Base-by-base conservation (phyloP, 2,329 filamentous ascomycete species). In the Camillea tinctor region DNA sequence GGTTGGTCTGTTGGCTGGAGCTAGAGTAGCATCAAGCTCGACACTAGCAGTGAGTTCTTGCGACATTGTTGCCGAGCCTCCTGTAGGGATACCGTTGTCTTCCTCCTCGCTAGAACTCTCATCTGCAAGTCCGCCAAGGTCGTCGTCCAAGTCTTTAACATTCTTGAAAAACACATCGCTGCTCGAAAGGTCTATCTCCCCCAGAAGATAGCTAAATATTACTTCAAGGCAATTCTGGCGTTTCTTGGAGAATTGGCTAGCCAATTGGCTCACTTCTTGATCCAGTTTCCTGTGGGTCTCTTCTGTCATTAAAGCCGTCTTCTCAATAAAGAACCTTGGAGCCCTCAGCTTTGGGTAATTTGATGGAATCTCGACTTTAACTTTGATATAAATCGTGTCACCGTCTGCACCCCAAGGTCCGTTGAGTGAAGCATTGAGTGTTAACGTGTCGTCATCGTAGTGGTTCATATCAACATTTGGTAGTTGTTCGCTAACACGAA, bases 61-160 rank as follows among this genome's bases (percentile, higher is more conserved):
- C 6, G 85, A 88, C 82, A 88, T 84, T 57, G 83, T 81, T 13
- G 80, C 82, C 8, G 82, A 84, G 19, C 80, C 81, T 3, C 81
- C 81, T 1, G 80, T 72, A 0, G 80, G 79, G 11, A 84, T 82
- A 22, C 82, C 79, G 52, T 79, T 79, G 21, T 93, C 91, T 65
- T 93, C 91, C 61, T 92, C 89, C 63, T 92, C 89, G 68, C 91
- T 96, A 2, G 92, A 97, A 66, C 91, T 94, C 65, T 95, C 92
- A 59, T 91, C 90, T 26, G 79, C 82, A 40, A 87, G 74, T 2
- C 77, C 84, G 60, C 82, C 84, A 5, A 84, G 69, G 52, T 81
- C 80, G 68, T 86, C 81, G 57, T 85, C 85, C 7, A 87, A 74
- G 64, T 90, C 88, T 64, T 87, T 82, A 11, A 88, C 84, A 63